phyloP scores from a whole-genome alignment of 805 yeast genomes.

The Lipomyces mesembrius region DNA sequence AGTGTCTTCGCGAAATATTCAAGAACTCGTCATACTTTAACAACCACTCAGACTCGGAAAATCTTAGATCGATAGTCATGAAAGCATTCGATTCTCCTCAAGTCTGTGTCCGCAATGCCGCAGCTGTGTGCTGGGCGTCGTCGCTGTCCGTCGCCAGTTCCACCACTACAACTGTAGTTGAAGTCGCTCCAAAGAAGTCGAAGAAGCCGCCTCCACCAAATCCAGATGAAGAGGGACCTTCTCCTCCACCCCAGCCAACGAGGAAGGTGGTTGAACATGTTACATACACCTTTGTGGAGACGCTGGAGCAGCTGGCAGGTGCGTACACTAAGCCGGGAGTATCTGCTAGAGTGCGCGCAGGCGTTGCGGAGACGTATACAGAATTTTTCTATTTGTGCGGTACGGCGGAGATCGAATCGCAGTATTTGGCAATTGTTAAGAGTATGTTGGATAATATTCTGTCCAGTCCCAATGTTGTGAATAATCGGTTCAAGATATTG shows the following conservation, averaged over 20 bases:
- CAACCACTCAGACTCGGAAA: constrained; percentile 36
- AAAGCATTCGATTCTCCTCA: constrained; percentile 33
- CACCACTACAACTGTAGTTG: constrained; percentile 30
- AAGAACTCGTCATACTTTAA: constrained; percentile 34
- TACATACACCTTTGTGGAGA: constrained; percentile 36
- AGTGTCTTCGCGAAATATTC: constrained; percentile 30
- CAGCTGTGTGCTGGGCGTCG: constrained; percentile 41
- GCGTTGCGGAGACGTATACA: constrained; percentile 40
- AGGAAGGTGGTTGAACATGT: constrained; percentile 35
- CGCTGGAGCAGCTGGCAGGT: constrained; percentile 32
- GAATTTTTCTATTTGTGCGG: constrained; percentile 36
- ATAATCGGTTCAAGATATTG: constrained; percentile 30
- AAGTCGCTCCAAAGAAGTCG: constrained; percentile 31
- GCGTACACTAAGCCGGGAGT: constrained; percentile 35
- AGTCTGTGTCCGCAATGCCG: constrained; percentile 32
- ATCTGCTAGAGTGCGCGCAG: constrained; percentile 38
- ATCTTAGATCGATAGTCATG: constrained; percentile 20
- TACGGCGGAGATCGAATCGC: constrained; percentile 35
- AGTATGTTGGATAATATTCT: constrained; percentile 36
- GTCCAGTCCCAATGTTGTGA: constrained; percentile 27
- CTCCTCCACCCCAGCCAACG: constrained; percentile 24
- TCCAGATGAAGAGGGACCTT: constrained; percentile 23
- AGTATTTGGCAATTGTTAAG: constrained; percentile 37
- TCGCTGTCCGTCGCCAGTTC: constrained; percentile 33
- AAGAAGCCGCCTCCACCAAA: constrained; percentile 28